Base-by-base conservation (phyloP, 1,284 basidiomycete species). In the Chondrostereum purpureum region DNA sequence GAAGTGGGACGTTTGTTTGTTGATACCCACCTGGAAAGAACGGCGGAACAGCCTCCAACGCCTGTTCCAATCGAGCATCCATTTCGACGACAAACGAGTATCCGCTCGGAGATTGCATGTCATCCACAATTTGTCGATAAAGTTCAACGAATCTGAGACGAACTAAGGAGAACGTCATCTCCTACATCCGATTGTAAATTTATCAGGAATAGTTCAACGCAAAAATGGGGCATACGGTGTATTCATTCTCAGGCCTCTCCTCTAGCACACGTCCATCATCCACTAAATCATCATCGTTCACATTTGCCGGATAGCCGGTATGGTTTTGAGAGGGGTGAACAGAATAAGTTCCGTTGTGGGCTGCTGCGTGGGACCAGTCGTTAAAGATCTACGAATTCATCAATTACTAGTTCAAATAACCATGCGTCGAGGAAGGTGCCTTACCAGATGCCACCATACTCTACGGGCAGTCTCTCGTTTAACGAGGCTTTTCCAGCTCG, bases 301-400 rank as follows among this genome's bases (percentile, higher is more conserved):
- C 42, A 41, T 58, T 58, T 2, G 51, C 48, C 27, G 56, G 56
- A 23, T 53, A 49, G 0, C 50, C 53, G 3, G 56, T 58, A 39
- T 56, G 52, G 39, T 56, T 58, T 33, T 58, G 56, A n/a, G 50
- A 48, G 5, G 56, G 56, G 38, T 56, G 53, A 6, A 58, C 47
- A 2, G 55, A 46, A 39, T 58, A 58, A n/a, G 52, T 50, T 12
- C 55, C 55, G 38, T 56, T 51, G 34, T 58, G 56, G 4, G 56
- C 56, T 11, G 52, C 55, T 11, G 56, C 56, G 44, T 58, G 52
- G 1, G 56, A 58, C 56, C 56, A 58, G 39, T 58, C 56, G 38
- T 52, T 53, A 42, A 53, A 56, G 12, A 58, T 53, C 56, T 58
- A 23, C 20, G 21, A 11, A 8, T 19, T 23, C 27, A 13, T 16